Conservation (phyloP, 768 basidiomycete species). For the Tricholoma hemisulphureum region DNA sequence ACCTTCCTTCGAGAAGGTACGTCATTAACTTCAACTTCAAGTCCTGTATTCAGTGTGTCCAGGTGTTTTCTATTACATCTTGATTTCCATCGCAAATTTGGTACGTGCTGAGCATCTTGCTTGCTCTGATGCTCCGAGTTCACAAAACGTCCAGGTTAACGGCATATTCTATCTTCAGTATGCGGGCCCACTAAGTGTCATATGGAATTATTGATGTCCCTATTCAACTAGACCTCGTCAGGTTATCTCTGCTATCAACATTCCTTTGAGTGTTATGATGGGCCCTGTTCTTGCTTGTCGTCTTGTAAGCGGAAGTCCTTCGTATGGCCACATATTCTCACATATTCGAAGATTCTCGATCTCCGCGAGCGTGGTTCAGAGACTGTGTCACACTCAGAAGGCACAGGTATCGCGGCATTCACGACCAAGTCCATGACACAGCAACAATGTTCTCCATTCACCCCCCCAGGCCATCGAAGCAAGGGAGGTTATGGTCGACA, state of each 20-base stretch:
- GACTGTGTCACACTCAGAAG: constrained; percentile 72
- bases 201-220: background rate
- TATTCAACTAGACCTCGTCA: constrained; percentile 62
- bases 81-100: constrained; percentile 86
- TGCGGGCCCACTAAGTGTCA: constrained; percentile 16
- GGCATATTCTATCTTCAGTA: constrained; percentile 87
- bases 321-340: constrained; percentile 6
- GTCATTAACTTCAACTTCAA: constrained; percentile 7
- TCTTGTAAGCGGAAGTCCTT: constrained; percentile 42
- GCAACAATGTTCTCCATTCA: constrained; percentile 54
- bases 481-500: constrained; percentile 40
- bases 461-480: constrained; percentile 46
- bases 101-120: constrained; percentile 24
- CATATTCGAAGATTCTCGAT: constrained; percentile 63
- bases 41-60: constrained; percentile 4
- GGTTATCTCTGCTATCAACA: constrained; percentile 80
- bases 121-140: background rate
- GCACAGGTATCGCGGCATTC: constrained; percentile 65
- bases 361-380: constrained; percentile 80
- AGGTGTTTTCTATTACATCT: constrained; percentile 83
- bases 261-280: constrained; percentile 83
- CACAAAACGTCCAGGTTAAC: constrained; percentile 48
- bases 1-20: constrained; percentile 81
- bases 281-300: constrained; percentile 78
- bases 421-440: constrained; percentile 61